Percentiles rank a stretch among this genome's conserved stretches.
Conservation (phyloP, 2,329 filamentous ascomycete species). For the Zarea fungicola region DNA sequence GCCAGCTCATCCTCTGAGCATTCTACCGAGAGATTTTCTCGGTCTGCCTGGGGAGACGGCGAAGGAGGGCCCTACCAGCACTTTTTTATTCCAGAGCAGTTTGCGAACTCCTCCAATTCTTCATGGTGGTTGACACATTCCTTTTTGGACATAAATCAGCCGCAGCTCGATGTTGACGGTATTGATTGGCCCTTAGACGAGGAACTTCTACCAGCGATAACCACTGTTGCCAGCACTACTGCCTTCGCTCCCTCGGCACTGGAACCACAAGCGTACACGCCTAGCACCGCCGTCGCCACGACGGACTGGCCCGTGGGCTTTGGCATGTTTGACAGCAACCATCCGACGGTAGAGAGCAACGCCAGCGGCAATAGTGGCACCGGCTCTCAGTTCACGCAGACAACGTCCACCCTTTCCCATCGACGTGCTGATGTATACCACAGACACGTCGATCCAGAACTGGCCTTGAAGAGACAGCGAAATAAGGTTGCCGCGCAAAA, state of each 20-base stretch:
- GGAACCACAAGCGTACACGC: too few species aligned
- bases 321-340: constrained; percentile 11
- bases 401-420: neutral
- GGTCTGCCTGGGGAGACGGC: constrained; percentile 6
- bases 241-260: too few species aligned
- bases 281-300: neutral
- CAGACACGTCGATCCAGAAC: constrained; percentile 13
- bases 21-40: constrained; percentile 3
- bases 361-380: neutral
- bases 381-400: neutral
- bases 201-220: constrained; percentile 1
- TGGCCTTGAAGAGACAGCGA: constrained; percentile 46
- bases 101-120: neutral
- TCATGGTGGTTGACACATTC: neutral
- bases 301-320: neutral
- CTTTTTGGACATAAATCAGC: neutral
- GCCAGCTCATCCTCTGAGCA: constrained; percentile 10
- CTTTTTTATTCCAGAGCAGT: neutral
- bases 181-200: constrained; percentile 7
- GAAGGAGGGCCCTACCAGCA: neutral
- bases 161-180: neutral
- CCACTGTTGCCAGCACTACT: neutral
- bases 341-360: neutral
- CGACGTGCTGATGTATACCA: neutral
- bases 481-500: constrained; percentile 59